phyloP scores from a whole-genome alignment of 2,329 filamentous ascomycete genomes.

The Dactylellina parvicollis region DNA sequence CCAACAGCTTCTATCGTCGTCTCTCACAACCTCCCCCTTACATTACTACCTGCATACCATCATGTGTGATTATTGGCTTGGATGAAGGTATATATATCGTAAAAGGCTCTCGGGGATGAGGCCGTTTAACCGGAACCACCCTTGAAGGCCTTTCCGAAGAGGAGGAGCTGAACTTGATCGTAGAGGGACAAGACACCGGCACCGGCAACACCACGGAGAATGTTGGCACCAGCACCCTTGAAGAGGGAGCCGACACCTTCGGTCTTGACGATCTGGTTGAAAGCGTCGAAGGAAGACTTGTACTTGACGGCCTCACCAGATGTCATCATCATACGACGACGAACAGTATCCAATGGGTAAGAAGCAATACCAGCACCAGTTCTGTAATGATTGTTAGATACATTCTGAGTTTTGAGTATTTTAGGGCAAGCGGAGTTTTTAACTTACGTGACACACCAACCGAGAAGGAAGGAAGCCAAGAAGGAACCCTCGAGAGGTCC shows the following conservation, averaged over 20 bases:
- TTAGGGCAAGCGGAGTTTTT: not conserved
- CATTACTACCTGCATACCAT: slow-evolving; percentile 45
- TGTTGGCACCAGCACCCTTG: slow-evolving; percentile 99
- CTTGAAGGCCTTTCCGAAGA: slow-evolving; percentile 99
- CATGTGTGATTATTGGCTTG: slow-evolving; percentile 39
- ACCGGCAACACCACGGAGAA: slow-evolving; percentile 99
- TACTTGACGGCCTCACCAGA: slow-evolving; percentile 99
- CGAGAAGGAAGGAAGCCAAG: slow-evolving; percentile 98
- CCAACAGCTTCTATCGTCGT: slow-evolving; percentile 45
- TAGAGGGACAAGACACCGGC: slow-evolving; percentile 99
- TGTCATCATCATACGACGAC: slow-evolving; percentile 99
- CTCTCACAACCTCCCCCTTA: slow-evolving; percentile 31
- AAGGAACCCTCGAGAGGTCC: slow-evolving; percentile 96
- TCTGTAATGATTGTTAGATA: slow-evolving; percentile 57
- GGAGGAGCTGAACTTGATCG: slow-evolving; percentile 97
- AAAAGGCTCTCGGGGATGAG: slow-evolving; percentile 22
- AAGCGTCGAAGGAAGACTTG: slow-evolving; percentile 94
- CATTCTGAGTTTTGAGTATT: not conserved
- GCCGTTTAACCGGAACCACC: slow-evolving; percentile 58
- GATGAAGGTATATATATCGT: slow-evolving; percentile 48
- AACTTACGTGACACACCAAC: slow-evolving; percentile 85
- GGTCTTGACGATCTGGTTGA: slow-evolving; percentile 93
- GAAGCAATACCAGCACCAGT: slow-evolving; percentile 99
- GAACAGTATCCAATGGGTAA: slow-evolving; percentile 99
- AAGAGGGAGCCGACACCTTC: slow-evolving; percentile 99